Conservation (phyloP, 2,329 filamentous ascomycete species). For the Cladophialophora carrionii region DNA sequence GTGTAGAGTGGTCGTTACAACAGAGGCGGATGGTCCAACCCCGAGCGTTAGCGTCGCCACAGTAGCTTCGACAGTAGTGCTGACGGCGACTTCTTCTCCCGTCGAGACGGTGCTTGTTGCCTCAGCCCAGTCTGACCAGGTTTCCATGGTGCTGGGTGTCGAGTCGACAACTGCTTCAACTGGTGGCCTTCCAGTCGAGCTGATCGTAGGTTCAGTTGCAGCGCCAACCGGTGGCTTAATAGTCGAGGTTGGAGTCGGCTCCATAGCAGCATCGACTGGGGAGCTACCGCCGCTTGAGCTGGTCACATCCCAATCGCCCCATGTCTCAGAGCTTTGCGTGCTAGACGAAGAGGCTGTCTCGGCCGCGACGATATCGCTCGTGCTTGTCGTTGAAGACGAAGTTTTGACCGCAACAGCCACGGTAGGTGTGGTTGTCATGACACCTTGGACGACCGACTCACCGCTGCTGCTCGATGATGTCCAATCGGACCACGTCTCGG, state of each 20-base stretch:
- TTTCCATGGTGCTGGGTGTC: conserved; percentile 2
- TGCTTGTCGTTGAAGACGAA: conserved; percentile 1
- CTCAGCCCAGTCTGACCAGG: conserved; percentile 19
- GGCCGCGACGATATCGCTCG: conserved; percentile 5
- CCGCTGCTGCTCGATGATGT: conserved; percentile 6
- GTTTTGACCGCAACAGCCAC: neutral
- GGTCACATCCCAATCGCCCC: conserved; percentile 16
- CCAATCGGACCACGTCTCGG: conserved; percentile 13
- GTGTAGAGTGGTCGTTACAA: conserved; percentile 33
- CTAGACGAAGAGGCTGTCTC: neutral
- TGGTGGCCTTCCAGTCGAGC: neutral
- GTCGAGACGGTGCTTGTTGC: conserved; percentile 22
- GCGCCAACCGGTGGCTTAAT: neutral
- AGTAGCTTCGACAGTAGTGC: conserved; percentile 26
- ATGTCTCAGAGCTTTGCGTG: conserved; percentile 1
- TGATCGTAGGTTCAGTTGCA: neutral
- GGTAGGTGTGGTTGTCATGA: neutral
- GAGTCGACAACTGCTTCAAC: conserved; percentile 4
- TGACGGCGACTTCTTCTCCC: conserved; percentile 23
- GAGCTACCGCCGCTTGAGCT: conserved; percentile 3
- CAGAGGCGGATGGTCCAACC: conserved; percentile 25
- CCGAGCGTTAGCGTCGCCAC: conserved; percentile 30
- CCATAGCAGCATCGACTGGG: neutral
- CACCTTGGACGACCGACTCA: neutral
- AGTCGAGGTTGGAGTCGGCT: neutral